Evolutionary conservation across 2,329 filamentous ascomycete genomes (phyloP), one percentile per base, ranked within the genome.

Genomic region (Apiospora koreana): DNA sequence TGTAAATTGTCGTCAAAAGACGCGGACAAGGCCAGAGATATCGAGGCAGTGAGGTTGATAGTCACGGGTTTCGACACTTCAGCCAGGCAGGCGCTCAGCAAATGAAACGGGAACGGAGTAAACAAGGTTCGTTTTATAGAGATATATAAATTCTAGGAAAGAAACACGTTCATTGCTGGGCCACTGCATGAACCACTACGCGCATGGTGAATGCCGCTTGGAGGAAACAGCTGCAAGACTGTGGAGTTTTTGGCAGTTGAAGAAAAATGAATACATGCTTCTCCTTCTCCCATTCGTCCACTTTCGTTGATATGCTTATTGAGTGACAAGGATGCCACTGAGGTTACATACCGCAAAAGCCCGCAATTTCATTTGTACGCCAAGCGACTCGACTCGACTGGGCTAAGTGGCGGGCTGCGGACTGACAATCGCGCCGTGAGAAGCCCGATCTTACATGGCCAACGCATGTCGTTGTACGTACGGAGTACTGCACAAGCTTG

Each of bases 1-100:
- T 97, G 87, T 97, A 91, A 90, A 86, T n/a, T n/a, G n/a, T n/a
- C n/a, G 69, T 70, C 71, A 71, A 21, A n/a, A 5, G 54, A 38
- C 3, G 18, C 38, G 3, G 54, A 21, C 31, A 21, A n/a, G 54
- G 65, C 69, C 68, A 70, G 72, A 72, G 73, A 68, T 70, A 77
- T 77, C 31, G 16, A 62, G 54, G 31, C 54, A 23, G 54, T 62
- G 31, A 62, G 31, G 54, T 38, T 38, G 65, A 35, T 35, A n/a
- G 65, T 46, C n/a, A 45, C 35, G n/a, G 43, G 54, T n/a, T 62
- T 38, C 54, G n/a, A 62, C 54, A 62, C 31, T 38, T 62, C 18
- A 62, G 18, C 18, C 31, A 62, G 54, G 54, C 54, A 62, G 54
- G 54, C 54, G 54, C 54, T 62, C 21, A 62, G 54, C 54, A 38